Evolutionary conservation across 208 protist species (phyloP).

Genomic region (Trichomonas tenax): DNA sequence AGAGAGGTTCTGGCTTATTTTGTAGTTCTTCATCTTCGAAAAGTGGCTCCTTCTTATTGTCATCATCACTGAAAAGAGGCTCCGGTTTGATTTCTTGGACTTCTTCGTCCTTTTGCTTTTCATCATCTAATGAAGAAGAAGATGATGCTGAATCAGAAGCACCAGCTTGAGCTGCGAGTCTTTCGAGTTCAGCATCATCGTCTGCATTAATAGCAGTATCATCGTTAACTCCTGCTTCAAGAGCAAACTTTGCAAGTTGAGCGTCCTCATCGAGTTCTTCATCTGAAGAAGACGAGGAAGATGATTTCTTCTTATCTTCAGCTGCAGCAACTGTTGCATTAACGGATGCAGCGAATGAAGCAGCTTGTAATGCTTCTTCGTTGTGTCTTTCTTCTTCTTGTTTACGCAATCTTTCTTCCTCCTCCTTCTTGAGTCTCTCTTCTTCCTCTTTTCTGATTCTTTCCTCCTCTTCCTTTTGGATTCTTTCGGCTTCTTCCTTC

Average conservation of each 20-base stretch:
- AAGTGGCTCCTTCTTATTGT: too few relatives aligned
- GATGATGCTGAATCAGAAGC: too few relatives aligned
- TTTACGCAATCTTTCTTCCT: background rate
- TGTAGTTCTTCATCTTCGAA: too few relatives aligned
- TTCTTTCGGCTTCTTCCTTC: background rate
- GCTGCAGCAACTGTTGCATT: background rate
- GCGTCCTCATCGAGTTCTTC: background rate
- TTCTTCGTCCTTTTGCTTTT: background rate
- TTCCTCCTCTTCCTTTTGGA: background rate
- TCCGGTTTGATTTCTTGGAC: too few relatives aligned
- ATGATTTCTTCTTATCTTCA: background rate
- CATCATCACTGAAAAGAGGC: too few relatives aligned
- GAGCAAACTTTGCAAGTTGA: background rate
- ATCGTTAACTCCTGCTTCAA: background rate
- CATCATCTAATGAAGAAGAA: background rate
- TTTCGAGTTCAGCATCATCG: background rate
- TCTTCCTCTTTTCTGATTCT: background rate
- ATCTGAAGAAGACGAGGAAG: background rate
- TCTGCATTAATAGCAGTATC: background rate
- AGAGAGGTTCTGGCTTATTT: too few relatives aligned
- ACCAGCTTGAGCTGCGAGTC: background rate
- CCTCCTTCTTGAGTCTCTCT: background rate
- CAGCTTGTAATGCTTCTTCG: background rate
- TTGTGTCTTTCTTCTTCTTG: background rate
- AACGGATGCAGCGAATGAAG: background rate